Percentiles rank a stretch among this genome's conserved stretches.
Conservation (phyloP, 257 asterid genomes). For the Capsicum baccatum region DNA sequence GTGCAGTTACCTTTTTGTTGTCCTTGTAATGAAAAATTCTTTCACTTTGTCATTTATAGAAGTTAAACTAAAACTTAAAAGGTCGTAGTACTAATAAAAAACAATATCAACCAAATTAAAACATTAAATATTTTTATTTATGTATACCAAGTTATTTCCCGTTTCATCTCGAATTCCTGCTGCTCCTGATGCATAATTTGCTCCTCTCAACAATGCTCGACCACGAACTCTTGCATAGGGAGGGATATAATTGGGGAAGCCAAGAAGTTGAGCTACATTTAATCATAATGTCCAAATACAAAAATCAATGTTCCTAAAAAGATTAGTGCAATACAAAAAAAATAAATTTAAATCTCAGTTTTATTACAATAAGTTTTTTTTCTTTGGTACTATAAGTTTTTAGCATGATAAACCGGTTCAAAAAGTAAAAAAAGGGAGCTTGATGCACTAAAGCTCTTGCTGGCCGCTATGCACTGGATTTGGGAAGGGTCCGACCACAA, state of each 20-base stretch:
- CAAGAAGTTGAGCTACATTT: conserved; percentile 77
- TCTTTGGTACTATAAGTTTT: background rate
- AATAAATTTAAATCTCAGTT: background rate
- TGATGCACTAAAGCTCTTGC: too few relatives aligned
- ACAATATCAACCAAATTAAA: background rate
- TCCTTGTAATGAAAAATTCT: background rate
- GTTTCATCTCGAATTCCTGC: conserved; percentile 92
- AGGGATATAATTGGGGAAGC: conserved; percentile 75
- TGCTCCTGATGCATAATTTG: conserved; percentile 89
- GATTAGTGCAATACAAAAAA: background rate
- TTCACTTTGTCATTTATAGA: background rate
- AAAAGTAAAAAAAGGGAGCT: too few relatives aligned
- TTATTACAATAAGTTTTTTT: background rate
- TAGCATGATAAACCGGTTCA: background rate
- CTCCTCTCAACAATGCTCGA: conserved; percentile 62
- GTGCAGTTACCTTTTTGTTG: background rate
- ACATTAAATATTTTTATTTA: too few relatives aligned
- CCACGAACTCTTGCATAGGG: conserved; percentile 66
- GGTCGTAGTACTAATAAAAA: background rate
- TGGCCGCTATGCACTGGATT: too few relatives aligned
- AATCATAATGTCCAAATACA: background rate
- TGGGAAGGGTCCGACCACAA: too few relatives aligned
- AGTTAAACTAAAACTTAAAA: background rate
- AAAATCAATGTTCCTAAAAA: background rate
- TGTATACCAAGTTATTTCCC: conserved; percentile 78